These are phyloP conservation scores for Pulchroboletus neoregius DNA, from an alignment of 1,284 basidiomycete species.

Conservation along the genomic window DNA sequence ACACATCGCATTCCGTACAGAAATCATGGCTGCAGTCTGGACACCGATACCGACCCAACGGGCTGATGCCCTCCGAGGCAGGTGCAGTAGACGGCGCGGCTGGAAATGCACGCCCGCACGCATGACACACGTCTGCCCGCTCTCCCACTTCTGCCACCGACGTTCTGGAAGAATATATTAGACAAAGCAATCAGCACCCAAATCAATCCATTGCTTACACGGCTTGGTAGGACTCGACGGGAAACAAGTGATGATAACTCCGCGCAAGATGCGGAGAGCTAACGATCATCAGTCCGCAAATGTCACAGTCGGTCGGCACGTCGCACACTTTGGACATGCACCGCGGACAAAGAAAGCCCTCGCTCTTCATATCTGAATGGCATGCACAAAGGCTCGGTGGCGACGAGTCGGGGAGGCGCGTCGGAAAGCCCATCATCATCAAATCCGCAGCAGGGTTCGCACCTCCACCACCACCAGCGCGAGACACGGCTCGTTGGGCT, in stretches of 20 bases:
- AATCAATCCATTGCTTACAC: conserved; percentile 56
- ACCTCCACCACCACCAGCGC: conserved; percentile 44
- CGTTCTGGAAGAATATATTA: conserved; percentile 32
- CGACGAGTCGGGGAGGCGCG: conserved; percentile 79
- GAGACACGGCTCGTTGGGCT: conserved; percentile 65
- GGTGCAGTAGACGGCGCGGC: conserved; percentile 34
- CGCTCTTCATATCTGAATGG: conserved; percentile 84
- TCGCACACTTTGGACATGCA: conserved; percentile 94
- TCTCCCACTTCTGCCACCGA: conserved; percentile 37
- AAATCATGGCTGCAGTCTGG: conserved; percentile 52
- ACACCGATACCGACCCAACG: conserved; percentile 77
- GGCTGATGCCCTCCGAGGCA: conserved; percentile 64
- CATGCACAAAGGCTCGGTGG: conserved; percentile 88
- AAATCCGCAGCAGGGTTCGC: conserved; percentile 77
- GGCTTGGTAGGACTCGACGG: conserved; percentile 75
- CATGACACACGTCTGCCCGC: conserved; percentile 53
- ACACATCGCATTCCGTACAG: conserved; percentile 74
- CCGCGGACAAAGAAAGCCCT: conserved; percentile 93
- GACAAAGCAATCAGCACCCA: conserved; percentile 2
- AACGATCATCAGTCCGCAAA: conserved; percentile 97
- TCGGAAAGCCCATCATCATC: conserved; percentile 99
- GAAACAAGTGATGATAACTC: conserved; percentile 93
- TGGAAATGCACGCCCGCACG: conserved; percentile 66
- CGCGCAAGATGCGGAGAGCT: conserved; percentile 95
- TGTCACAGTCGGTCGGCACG: conserved; percentile 96